Conservation (phyloP, 83 land plant species). For the Thuja plicata region DNA sequence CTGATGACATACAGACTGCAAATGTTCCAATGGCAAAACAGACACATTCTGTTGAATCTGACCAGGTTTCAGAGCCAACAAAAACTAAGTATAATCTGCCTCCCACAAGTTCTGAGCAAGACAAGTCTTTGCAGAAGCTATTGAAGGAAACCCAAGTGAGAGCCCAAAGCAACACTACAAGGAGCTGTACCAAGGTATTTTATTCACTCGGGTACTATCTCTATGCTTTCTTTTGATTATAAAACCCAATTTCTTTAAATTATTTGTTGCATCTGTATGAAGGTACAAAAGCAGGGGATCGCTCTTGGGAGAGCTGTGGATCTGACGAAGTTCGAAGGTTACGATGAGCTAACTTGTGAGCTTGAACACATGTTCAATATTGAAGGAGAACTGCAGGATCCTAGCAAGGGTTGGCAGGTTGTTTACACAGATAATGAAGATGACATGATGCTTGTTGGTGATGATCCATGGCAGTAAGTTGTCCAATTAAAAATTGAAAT, state of each 20-base stretch:
- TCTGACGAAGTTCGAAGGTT: slow-evolving; percentile 45
- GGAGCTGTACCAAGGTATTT: slow-evolving; percentile 9
- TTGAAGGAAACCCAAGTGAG: background rate
- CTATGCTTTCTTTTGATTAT: background rate
- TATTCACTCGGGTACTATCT: background rate
- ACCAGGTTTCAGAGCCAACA: slow-evolving; percentile 16
- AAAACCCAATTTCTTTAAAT: background rate
- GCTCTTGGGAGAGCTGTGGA: slow-evolving; percentile 61
- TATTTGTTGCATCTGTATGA: background rate
- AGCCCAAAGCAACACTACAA: background rate
- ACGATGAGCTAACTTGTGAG: slow-evolving; percentile 44
- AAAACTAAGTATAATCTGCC: background rate
- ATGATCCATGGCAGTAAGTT: slow-evolving; percentile 66
- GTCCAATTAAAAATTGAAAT: background rate
- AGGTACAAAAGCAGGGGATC: slow-evolving; percentile 62
- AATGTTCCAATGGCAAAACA: slow-evolving; percentile 7
- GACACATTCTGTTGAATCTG: slow-evolving; percentile 4
- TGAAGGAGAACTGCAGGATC: slow-evolving; percentile 36
- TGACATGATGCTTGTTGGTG: slow-evolving; percentile 71
- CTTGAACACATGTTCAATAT: slow-evolving; percentile 52
- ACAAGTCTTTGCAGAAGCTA: slow-evolving; percentile 3
- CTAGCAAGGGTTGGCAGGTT: slow-evolving; percentile 43
- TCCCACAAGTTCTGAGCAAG: background rate
- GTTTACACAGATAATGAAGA: slow-evolving; percentile 59
- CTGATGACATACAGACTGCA: background rate